Conservation (phyloP, 768 basidiomycete genomes). For the Myochromella boudieri region DNA sequence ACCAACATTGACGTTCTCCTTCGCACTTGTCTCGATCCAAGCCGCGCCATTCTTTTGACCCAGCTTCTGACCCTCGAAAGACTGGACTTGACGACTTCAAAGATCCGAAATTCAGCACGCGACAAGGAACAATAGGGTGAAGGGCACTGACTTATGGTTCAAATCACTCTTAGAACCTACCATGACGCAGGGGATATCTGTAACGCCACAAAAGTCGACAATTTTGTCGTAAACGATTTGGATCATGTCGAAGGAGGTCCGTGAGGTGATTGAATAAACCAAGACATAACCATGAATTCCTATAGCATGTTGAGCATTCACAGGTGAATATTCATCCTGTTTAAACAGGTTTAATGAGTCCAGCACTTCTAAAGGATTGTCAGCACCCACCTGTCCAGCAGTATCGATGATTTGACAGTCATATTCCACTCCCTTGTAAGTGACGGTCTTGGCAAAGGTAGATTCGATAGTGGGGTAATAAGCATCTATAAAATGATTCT, state of each 20-base stretch:
- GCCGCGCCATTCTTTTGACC: conserved; percentile 73
- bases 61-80: conserved; percentile 71
- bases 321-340: conserved; percentile 93
- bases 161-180: conserved; percentile 94
- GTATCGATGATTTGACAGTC: conserved; percentile 98
- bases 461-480: conserved; percentile 97
- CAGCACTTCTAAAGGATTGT: background rate
- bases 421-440: conserved; percentile 87
- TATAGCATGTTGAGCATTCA: conserved; percentile 92
- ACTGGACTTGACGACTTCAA: conserved; percentile 67
- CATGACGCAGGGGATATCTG: conserved; percentile 88
- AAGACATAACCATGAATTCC: conserved; percentile 97
- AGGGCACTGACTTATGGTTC: conserved; percentile 60
- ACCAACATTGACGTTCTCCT: conserved; percentile 87
- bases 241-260: conserved; percentile 93
- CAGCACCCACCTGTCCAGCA: conserved; percentile 80
- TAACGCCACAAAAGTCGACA: conserved; percentile 83
- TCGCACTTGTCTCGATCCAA: conserved; percentile 89
- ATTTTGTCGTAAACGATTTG: conserved; percentile 96
- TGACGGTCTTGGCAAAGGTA: conserved; percentile 82
- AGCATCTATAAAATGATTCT: conserved; percentile 83
- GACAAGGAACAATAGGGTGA: conserved; percentile 14
- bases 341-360: background rate
- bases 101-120: conserved; percentile 19
- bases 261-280: conserved; percentile 90